These are phyloP conservation scores for Epichloe festucae DNA, from an alignment of 2,329 filamentous ascomycete genomes.

Conservation along the genomic window DNA sequence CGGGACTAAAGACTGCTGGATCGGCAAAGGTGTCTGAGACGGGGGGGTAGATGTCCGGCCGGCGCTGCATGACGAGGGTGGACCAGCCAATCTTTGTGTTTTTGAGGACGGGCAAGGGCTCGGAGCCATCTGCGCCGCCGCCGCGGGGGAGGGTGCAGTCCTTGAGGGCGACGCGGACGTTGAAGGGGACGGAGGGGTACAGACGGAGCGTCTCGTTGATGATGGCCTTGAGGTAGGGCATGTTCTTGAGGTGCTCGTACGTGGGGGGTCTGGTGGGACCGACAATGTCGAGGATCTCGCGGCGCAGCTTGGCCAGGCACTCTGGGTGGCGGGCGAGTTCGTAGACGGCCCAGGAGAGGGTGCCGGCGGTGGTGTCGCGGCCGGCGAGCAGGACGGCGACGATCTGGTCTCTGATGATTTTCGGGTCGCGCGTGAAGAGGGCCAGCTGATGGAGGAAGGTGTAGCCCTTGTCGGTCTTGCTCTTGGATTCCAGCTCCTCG, in stretches of 20 bases:
- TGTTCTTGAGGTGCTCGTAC: constrained; percentile 71
- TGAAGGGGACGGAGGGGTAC: constrained; percentile 69
- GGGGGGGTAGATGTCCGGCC: constrained; percentile 33
- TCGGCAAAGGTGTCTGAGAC: constrained; percentile 24
- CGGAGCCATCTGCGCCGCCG: constrained; percentile 36
- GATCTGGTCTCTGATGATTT: constrained; percentile 71
- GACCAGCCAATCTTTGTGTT: constrained; percentile 36
- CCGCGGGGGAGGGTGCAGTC: constrained; percentile 66
- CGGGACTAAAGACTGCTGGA: constrained; percentile 31
- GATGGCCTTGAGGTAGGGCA: constrained; percentile 67
- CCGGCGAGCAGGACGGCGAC: constrained; percentile 73
- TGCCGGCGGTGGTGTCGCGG: constrained; percentile 74
- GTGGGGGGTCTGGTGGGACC: constrained; percentile 51
- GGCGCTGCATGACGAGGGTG: constrained; percentile 37
- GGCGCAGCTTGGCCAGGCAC: constrained; percentile 53
- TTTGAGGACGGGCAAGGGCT: constrained; percentile 30
- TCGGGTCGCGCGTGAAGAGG: constrained; percentile 54
- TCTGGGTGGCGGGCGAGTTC: constrained; percentile 63
- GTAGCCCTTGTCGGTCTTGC: constrained; percentile 58
- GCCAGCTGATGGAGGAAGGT: constrained; percentile 82
- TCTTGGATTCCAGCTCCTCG: constrained; percentile 51
- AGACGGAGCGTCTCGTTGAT: constrained; percentile 68
- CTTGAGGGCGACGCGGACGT: constrained; percentile 56
- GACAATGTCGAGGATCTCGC: constrained; percentile 56
- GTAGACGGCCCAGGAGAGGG: constrained; percentile 71